Base-by-base conservation (phyloP, 2,329 filamentous ascomycete genomes). In the Colletotrichum nymphaeae region DNA sequence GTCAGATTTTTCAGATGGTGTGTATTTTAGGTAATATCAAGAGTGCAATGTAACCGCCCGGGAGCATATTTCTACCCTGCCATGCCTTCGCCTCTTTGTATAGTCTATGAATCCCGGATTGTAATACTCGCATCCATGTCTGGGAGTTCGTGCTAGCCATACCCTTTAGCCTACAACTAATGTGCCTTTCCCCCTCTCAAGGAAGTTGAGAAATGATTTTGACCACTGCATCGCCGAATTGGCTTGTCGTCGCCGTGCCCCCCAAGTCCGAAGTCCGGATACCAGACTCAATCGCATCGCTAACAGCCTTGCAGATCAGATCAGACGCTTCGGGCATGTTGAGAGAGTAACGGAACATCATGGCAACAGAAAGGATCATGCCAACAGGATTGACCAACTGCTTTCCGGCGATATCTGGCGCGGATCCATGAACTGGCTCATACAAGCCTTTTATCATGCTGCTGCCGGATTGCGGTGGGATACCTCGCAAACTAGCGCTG, bases 391-490 rank as follows among this genome's bases (percentile, higher is more conserved):
- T 94, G 66, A 93, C 92, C 57, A 93, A 87, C 57, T 91, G 91
- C 80, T 93, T 88, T 68, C 93, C 93, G 8, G 91, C 90, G 76
- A 95, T 94, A 76, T 94, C 93, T 16, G 93, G 93, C 3, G 93
- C 93, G 9, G 56, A 59, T 8, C 56, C 95, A 83, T 99, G 96
- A 78, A 99, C 98, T 30, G 96, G 96, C 88, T 98, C 96, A 83
- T 98, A 99, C 79, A 98, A 98, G 78, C 95, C 96, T 82, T 97
- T 98, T 81, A 95, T 94, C 82, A 90, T 92, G 78, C 87, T 90
- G 87, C 95, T 94, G 67, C 94, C 94, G 82, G 42, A 24, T 30
- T 24, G 35, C 30, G n/a, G 28, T n/a, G 96, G 96, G 74, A 97
- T 91, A 53, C 94, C 94, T 76, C 92, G 93, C 81, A 98, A 86